Evolutionary conservation across 345 rosid species (phyloP).

Genomic region (Adansonia digitata): DNA sequence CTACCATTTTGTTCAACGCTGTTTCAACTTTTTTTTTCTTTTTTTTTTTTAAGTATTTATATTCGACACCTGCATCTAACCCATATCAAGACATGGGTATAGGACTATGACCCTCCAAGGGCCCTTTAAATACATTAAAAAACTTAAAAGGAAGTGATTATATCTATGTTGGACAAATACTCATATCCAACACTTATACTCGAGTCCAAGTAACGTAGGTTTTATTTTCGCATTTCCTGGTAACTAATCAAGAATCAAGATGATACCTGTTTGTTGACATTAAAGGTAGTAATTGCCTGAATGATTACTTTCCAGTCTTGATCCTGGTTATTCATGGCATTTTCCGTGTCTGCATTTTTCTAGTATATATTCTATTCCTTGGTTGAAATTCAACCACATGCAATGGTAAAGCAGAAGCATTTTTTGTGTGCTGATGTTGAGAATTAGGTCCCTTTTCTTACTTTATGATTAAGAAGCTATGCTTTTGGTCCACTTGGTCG

Average conservation of each 20-base stretch:
- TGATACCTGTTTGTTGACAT: too few species aligned
- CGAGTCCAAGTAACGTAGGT: too few species aligned
- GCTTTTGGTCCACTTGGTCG: conserved; percentile 9
- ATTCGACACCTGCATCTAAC: too few species aligned
- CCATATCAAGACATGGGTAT: too few species aligned
- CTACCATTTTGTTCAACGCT: too few species aligned
- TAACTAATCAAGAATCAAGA: neutral
- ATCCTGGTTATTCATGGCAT: neutral
- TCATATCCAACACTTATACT: too few species aligned
- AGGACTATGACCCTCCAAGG: too few species aligned
- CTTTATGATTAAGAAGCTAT: conserved; percentile 29
- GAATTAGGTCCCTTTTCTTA: conserved; percentile 14
- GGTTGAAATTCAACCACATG: conserved; percentile 16
- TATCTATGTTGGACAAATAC: too few species aligned
- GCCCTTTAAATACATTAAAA: too few species aligned
- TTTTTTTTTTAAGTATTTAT: too few species aligned
- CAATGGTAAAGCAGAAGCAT: neutral
- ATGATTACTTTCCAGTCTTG: conserved; percentile 2
- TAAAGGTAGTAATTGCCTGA: neutral
- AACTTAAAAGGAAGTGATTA: too few species aligned
- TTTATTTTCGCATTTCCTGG: neutral
- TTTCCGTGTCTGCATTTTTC: neutral
- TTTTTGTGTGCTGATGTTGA: neutral
- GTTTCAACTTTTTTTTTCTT: too few species aligned
- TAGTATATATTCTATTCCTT: neutral